Conservation (phyloP, 2,329 filamentous ascomycete genomes). For the Mariannaea sp. region DNA sequence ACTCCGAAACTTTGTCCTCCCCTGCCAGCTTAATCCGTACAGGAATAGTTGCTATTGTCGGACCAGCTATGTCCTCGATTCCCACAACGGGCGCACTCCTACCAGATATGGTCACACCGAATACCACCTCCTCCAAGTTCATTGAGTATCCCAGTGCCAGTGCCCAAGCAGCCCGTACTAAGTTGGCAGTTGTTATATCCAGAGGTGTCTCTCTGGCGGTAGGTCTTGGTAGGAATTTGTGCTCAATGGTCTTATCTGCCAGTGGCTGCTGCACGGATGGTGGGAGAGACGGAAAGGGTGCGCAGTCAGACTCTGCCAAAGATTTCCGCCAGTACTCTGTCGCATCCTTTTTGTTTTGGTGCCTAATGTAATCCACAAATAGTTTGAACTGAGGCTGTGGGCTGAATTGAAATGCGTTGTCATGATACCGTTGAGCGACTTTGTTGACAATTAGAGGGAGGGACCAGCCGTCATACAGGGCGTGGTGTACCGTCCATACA, state of each 20-base stretch:
- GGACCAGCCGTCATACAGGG: not conserved
- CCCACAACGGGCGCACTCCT: not conserved
- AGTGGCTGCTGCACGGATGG: not conserved
- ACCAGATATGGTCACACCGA: not conserved
- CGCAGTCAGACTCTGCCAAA: not conserved
- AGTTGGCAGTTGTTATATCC: not conserved
- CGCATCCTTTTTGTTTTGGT: not conserved
- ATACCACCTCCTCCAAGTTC: not conserved
- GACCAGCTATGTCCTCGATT: not conserved
- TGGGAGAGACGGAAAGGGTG: not conserved
- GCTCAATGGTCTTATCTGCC: not conserved
- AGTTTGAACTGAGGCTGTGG: not conserved
- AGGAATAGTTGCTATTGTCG: conserved; percentile 2
- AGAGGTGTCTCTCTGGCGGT: not conserved
- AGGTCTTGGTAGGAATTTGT: not conserved
- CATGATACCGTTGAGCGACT: too few species aligned
- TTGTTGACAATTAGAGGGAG: not conserved
- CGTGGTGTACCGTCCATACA: not conserved
- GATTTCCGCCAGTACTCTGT: not conserved
- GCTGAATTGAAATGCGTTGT: too few species aligned
- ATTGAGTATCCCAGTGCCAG: not conserved
- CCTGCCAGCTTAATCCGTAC: not conserved
- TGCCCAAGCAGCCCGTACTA: conserved; percentile 7
- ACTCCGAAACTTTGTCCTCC: not conserved
- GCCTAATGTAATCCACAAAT: not conserved